Evolutionary conservation across 352 stramenopile genomes (phyloP).

Genomic region (Peronospora belbahrii): DNA sequence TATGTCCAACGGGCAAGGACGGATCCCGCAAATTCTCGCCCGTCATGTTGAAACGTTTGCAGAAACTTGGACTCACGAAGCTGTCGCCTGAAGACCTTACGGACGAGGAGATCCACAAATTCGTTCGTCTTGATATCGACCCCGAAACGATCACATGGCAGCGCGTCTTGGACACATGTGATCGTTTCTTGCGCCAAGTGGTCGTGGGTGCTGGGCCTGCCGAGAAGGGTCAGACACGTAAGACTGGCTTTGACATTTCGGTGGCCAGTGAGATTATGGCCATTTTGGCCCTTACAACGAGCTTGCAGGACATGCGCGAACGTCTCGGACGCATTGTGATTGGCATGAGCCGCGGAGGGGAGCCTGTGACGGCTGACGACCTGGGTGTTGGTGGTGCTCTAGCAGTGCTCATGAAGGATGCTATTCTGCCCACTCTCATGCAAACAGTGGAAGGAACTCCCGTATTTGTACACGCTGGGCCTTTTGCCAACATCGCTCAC

Average conservation of each 20-base stretch:
- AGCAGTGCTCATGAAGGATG: conserved; percentile 97
- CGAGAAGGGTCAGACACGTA: conserved; percentile 85
- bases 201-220: conserved; percentile 84
- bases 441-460: conserved; percentile 94
- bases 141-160: conserved; percentile 88
- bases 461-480: conserved; percentile 96
- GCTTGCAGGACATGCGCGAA: conserved; percentile 90
- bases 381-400: conserved; percentile 93
- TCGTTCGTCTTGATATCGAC: conserved; percentile 95
- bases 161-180: conserved; percentile 96
- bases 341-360: conserved; percentile 65
- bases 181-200: conserved; percentile 92
- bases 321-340: conserved; percentile 94
- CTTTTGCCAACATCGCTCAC: conserved; percentile 98
- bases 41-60: conserved; percentile 90
- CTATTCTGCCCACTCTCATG: conserved; percentile 96
- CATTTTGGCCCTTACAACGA: conserved; percentile 93
- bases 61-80: conserved; percentile 92
- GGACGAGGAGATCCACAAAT: conserved; percentile 87
- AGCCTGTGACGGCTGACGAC: conserved; percentile 95
- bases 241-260: conserved; percentile 75
- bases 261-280: conserved; percentile 99
- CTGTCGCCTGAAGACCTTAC: conserved; percentile 90
- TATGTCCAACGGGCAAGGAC: conserved; percentile 83
- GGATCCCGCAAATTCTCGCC: conserved; percentile 77